phyloP scores from a whole-genome alignment of 495 filamentous ascomycete species.

The Lindgomyces ingoldianus region DNA sequence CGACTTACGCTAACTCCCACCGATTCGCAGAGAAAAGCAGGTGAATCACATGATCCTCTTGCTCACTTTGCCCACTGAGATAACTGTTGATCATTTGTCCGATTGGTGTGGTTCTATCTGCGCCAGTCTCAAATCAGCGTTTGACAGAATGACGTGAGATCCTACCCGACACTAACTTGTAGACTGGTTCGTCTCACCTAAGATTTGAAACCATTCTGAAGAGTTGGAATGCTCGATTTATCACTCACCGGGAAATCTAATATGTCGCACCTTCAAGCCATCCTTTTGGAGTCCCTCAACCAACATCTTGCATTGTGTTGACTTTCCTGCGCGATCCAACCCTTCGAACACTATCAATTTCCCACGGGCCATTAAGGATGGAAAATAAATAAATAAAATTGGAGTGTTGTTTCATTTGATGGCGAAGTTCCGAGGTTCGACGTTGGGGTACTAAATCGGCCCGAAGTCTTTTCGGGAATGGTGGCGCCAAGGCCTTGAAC shows the following conservation, averaged over 20 bases:
- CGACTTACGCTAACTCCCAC: conserved; percentile 79
- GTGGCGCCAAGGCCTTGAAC: neutral
- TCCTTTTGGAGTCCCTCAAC: conserved; percentile 60
- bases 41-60: conserved; percentile 92
- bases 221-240: neutral
- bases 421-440: neutral
- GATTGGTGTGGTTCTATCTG: conserved; percentile 86
- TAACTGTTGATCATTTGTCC: conserved; percentile 89
- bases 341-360: conserved; percentile 86
- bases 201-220: neutral
- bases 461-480: neutral
- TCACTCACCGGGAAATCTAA: conserved; percentile 84
- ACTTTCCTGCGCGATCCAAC: conserved; percentile 92
- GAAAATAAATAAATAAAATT: neutral
- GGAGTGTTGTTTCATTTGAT: neutral
- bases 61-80: conserved; percentile 68
- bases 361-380: conserved; percentile 35
- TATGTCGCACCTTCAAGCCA: conserved; percentile 66
- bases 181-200: neutral
- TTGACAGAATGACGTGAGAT: neutral
- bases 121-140: neutral
- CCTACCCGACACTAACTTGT: neutral
- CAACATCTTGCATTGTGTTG: conserved; percentile 82
- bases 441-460: neutral
- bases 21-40: conserved; percentile 94